Conservation (phyloP, 1,139 yeast species). For the Sugiyamaella castrensis region DNA sequence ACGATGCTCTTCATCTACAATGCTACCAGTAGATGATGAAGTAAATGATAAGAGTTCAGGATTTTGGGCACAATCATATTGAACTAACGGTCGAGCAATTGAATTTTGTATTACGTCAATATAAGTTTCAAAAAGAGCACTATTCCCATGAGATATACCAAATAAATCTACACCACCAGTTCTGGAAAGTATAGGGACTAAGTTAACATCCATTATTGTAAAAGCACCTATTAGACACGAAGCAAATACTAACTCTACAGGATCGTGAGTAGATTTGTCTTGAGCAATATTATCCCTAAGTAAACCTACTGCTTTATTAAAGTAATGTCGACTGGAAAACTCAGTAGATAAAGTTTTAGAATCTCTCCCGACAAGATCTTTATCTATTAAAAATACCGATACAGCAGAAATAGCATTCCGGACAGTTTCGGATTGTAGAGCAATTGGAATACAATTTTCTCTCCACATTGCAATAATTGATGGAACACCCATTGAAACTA, state of each 20-base stretch:
- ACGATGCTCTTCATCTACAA: neutral
- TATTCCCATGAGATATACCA: conserved; percentile 11
- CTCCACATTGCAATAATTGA: conserved; percentile 8
- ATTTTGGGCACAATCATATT: conserved; percentile 1
- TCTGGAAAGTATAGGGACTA: conserved; percentile 10
- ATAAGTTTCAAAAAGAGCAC: conserved; percentile 9
- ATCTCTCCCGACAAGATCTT: neutral
- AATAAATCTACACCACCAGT: conserved; percentile 12
- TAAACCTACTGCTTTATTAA: conserved; percentile 1
- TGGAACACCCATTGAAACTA: conserved; percentile 12
- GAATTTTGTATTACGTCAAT: neutral
- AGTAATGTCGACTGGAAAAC: conserved; percentile 3
- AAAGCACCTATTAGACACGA: conserved; percentile 10
- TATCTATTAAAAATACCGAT: conserved; percentile 3
- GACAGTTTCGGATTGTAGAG: conserved; percentile 9
- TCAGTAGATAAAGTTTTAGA: neutral
- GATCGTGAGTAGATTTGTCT: conserved; percentile 10
- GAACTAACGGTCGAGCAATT: conserved; percentile 3
- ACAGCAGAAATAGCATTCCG: conserved; percentile 12
- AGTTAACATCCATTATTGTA: conserved; percentile 6
- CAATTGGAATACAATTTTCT: conserved; percentile 6
- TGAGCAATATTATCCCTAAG: conserved; percentile 9
- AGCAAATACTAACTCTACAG: conserved; percentile 11
- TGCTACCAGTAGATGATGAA: too few species aligned
- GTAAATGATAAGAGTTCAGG: neutral